phyloP scores from a whole-genome alignment of 768 basidiomycete genomes.

The Lactarius quietus region DNA sequence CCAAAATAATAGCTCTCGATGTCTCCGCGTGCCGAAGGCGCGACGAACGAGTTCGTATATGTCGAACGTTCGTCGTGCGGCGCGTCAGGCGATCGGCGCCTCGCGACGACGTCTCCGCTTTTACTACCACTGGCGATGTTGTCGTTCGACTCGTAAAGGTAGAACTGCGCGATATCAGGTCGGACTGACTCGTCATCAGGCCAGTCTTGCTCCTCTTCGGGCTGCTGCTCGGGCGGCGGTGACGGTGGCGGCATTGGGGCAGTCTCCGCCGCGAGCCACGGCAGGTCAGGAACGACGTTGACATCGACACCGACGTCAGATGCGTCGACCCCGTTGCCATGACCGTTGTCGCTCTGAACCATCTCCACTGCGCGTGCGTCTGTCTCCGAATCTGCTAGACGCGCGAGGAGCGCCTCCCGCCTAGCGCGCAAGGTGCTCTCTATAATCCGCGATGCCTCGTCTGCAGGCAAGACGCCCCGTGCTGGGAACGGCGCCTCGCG shows the following conservation, averaged over 20 bases:
- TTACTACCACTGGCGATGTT: neutral
- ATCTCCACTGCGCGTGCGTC: neutral
- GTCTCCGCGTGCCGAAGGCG: slow-evolving; percentile 1
- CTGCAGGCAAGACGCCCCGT: slow-evolving; percentile 37
- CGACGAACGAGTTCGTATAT: slow-evolving; percentile 10
- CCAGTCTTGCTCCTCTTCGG: slow-evolving; percentile 12
- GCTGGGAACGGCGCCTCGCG: slow-evolving; percentile 50
- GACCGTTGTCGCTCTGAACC: neutral
- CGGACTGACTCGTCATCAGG: slow-evolving; percentile 21
- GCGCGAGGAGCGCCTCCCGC: slow-evolving; percentile 2
- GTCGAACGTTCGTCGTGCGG: slow-evolving; percentile 22
- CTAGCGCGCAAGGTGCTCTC: slow-evolving; percentile 21
- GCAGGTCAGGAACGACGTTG: neutral
- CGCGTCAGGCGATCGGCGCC: slow-evolving; percentile 3
- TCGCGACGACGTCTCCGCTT: neutral
- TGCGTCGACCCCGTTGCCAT: neutral
- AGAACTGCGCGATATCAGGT: slow-evolving; percentile 24
- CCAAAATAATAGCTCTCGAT: slow-evolving; percentile 11
- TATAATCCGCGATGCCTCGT: slow-evolving; percentile 26
- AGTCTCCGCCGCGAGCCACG: neutral
- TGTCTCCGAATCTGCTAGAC: neutral
- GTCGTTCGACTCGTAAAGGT: slow-evolving; percentile 1
- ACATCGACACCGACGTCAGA: neutral
- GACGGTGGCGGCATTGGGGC: neutral
- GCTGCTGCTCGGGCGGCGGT: neutral